phyloP scores from a whole-genome alignment of 2,329 filamentous ascomycete species.

The Parastagonospora nodorum region DNA sequence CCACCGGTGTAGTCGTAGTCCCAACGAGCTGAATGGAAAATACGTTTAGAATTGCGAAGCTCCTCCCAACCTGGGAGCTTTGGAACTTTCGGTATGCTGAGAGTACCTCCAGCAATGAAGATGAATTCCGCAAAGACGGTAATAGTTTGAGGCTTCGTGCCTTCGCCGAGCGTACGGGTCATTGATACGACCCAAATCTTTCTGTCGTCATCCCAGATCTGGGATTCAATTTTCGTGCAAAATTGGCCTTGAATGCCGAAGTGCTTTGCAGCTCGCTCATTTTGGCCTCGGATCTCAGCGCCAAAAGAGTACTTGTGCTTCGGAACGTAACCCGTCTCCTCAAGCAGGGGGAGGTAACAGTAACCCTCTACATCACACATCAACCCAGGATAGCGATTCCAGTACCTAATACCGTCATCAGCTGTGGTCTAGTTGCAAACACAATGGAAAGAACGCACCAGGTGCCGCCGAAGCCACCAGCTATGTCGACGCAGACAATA shows the following conservation, averaged over 20 bases:
- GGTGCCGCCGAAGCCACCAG: conserved; percentile 52
- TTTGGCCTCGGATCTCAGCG: conserved; percentile 53
- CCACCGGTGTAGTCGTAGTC: conserved; percentile 34
- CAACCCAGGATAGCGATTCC: conserved; percentile 54
- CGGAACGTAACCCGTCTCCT: conserved; percentile 64
- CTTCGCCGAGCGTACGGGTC: too few species aligned
- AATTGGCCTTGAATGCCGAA: conserved; percentile 38
- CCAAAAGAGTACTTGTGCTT: conserved; percentile 52
- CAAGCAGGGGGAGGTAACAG: conserved; percentile 62
- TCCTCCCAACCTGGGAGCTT: too few species aligned
- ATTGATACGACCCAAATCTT: too few species aligned
- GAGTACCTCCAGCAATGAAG: too few species aligned
- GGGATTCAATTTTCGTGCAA: conserved; percentile 35
- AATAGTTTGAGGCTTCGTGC: too few species aligned
- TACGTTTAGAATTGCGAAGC: too few species aligned
- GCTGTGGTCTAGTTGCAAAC: not conserved
- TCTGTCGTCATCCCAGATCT: too few species aligned
- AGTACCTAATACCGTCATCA: conserved; percentile 34
- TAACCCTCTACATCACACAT: conserved; percentile 64
- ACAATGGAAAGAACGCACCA: conserved; percentile 28
- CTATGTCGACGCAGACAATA: conserved; percentile 48
- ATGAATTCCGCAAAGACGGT: too few species aligned
- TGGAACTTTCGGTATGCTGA: too few species aligned
- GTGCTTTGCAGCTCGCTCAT: conserved; percentile 28
- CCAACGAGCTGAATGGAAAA: conserved; percentile 34